phyloP scores from a whole-genome alignment of 1,284 basidiomycete species.

The Afroboletus lepidellus region DNA sequence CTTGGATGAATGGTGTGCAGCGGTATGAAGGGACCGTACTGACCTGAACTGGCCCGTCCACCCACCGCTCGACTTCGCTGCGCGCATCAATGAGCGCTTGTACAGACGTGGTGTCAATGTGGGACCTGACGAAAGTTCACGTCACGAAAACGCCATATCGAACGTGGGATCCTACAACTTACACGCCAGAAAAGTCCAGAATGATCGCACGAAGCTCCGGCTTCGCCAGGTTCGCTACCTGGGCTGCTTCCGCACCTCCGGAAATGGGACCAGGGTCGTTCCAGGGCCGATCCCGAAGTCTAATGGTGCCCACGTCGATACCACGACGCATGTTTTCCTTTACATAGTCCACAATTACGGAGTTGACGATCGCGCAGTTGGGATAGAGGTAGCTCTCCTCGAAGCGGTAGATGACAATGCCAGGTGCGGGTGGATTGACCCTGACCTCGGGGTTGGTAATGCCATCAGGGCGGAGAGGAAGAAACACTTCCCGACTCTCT shows the following conservation, averaged over 20 bases:
- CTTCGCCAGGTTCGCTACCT: constrained; percentile 53
- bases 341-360: constrained; percentile 78
- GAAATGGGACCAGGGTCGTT: constrained; percentile 84
- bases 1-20: background rate
- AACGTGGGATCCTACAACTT: constrained; percentile 30
- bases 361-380: constrained; percentile 82
- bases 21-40: constrained; percentile 12
- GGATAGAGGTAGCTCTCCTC: constrained; percentile 95
- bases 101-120: constrained; percentile 85
- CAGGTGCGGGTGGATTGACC: constrained; percentile 79
- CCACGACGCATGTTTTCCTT: constrained; percentile 78
- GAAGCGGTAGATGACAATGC: constrained; percentile 90
- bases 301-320: constrained; percentile 64
- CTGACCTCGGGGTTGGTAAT: constrained; percentile 72
- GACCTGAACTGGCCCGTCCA: constrained; percentile 77
- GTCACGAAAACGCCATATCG: background rate
- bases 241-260: constrained; percentile 47
- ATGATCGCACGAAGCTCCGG: constrained; percentile 84
- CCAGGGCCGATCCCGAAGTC: constrained; percentile 83
- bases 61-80: constrained; percentile 85
- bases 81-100: constrained; percentile 91
- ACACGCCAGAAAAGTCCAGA: constrained; percentile 89
- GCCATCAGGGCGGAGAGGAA: constrained; percentile 68
- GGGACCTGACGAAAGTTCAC: constrained; percentile 46
- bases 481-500: constrained; percentile 74